phyloP scores from a whole-genome alignment of 768 basidiomycete species.

The Sutorius australiensis region DNA sequence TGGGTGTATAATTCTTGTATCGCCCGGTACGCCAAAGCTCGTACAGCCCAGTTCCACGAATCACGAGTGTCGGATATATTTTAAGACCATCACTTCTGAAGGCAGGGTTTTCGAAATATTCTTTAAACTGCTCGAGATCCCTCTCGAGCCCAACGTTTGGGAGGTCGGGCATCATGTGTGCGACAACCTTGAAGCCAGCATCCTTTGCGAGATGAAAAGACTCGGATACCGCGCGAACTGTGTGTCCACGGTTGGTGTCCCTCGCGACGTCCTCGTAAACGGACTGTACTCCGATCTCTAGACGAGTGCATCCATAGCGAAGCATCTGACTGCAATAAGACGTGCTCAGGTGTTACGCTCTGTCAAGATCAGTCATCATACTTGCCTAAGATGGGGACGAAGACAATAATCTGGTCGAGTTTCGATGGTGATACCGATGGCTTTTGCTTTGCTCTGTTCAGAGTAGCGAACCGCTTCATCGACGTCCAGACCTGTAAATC shows the following conservation, averaged over 20 bases:
- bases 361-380: neutral
- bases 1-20: slow-evolving; percentile 99
- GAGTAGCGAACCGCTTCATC: slow-evolving; percentile 98
- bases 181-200: slow-evolving; percentile 99
- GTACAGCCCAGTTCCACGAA: slow-evolving; percentile 93
- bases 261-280: slow-evolving; percentile 99
- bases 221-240: slow-evolving; percentile 94
- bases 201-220: slow-evolving; percentile 98
- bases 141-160: slow-evolving; percentile 97
- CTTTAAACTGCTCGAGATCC: slow-evolving; percentile 98
- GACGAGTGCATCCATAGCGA: slow-evolving; percentile 95
- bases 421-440: slow-evolving; percentile 98
- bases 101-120: slow-evolving; percentile 98
- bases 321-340: slow-evolving; percentile 85
- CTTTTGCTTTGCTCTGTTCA: slow-evolving; percentile 96
- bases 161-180: slow-evolving; percentile 99
- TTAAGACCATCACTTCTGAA: slow-evolving; percentile 97
- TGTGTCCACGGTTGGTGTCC: slow-evolving; percentile 98
- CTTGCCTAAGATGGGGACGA: slow-evolving; percentile 87
- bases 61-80: slow-evolving; percentile 97
- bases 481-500: slow-evolving; percentile 88
- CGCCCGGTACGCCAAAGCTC: slow-evolving; percentile 96
- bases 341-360: neutral
- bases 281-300: slow-evolving; percentile 98
- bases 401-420: slow-evolving; percentile 98